These are phyloP conservation scores for Plasmodium falciparum DNA, from an alignment of 169 alveolate species.

Conservation along the genomic window DNA sequence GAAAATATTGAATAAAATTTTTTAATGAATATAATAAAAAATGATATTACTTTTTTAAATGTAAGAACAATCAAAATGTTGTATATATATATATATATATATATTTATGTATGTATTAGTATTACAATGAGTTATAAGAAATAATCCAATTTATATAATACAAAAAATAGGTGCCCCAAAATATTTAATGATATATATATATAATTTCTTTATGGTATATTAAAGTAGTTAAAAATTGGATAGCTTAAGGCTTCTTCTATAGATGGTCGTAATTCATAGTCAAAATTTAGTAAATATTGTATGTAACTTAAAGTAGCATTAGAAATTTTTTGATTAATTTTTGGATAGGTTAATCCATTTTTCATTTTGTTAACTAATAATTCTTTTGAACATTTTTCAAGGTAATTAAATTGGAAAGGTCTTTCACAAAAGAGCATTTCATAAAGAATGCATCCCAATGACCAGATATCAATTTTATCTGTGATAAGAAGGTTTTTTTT, in stretches of 20 bases:
- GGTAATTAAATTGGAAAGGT: constrained; percentile 79
- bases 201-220: constrained; percentile 21
- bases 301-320: constrained; percentile 75
- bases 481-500: constrained; percentile 81
- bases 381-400: constrained; percentile 78
- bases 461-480: constrained; percentile 93
- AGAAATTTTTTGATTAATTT: constrained; percentile 76
- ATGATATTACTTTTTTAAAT: too few species aligned
- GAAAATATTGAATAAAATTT: too few species aligned
- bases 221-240: constrained; percentile 74
- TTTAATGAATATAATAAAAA: too few species aligned
- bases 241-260: constrained; percentile 79
- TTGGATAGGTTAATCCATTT: constrained; percentile 68
- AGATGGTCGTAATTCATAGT: constrained; percentile 75
- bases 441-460: constrained; percentile 92
- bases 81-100: too few species aligned
- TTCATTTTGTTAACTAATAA: constrained; percentile 78
- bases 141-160: too few species aligned
- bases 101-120: too few species aligned
- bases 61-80: too few species aligned
- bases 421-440: constrained; percentile 90
- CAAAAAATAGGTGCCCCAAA: too few species aligned
- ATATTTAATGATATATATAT: too few species aligned
- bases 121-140: too few species aligned
- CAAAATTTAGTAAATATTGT: constrained; percentile 79